phyloP scores from a whole-genome alignment of 345 rosid genomes.

The Bruguiera gymnorhiza region DNA sequence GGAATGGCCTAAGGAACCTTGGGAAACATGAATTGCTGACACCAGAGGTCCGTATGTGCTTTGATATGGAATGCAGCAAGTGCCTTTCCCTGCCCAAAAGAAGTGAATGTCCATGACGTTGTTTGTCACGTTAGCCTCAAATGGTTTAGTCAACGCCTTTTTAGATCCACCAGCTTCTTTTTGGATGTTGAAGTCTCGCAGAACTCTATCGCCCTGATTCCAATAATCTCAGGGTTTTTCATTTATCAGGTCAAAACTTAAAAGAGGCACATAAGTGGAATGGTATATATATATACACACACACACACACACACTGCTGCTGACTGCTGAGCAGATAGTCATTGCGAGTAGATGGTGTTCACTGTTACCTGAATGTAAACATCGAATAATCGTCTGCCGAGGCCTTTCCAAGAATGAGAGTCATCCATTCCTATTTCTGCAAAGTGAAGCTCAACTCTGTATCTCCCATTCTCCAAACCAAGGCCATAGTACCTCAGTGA shows the following conservation, averaged over 20 bases:
- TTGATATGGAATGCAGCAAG: conserved; percentile 60
- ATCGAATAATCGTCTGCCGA: conserved; percentile 51
- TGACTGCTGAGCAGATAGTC: background rate
- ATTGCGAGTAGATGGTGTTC: background rate
- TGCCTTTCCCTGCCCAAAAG: conserved; percentile 64
- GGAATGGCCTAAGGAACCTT: conserved; percentile 28
- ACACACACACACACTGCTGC: too few relatives aligned
- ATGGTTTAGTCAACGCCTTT: conserved; percentile 37
- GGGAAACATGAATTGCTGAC: conserved; percentile 49
- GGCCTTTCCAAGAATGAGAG: conserved; percentile 46
- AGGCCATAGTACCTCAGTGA: conserved; percentile 54
- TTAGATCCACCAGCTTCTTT: conserved; percentile 54
- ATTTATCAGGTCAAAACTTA: background rate
- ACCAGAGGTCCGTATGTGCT: conserved; percentile 52
- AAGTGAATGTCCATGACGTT: conserved; percentile 48
- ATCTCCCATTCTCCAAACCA: conserved; percentile 43
- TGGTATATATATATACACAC: too few relatives aligned
- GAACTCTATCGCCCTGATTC: conserved; percentile 42
- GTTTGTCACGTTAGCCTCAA: conserved; percentile 46
- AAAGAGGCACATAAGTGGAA: too few relatives aligned
- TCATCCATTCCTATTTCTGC: conserved; percentile 55
- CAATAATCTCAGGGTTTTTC: background rate
- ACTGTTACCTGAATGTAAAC: conserved; percentile 48
- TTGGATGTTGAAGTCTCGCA: conserved; percentile 44
- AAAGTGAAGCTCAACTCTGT: conserved; percentile 48